A percentile compares a stretch with the other conserved stretches of the same genome.
Conservation (phyloP, 805 yeast genomes). For the Spathaspora hagerdaliae region DNA sequence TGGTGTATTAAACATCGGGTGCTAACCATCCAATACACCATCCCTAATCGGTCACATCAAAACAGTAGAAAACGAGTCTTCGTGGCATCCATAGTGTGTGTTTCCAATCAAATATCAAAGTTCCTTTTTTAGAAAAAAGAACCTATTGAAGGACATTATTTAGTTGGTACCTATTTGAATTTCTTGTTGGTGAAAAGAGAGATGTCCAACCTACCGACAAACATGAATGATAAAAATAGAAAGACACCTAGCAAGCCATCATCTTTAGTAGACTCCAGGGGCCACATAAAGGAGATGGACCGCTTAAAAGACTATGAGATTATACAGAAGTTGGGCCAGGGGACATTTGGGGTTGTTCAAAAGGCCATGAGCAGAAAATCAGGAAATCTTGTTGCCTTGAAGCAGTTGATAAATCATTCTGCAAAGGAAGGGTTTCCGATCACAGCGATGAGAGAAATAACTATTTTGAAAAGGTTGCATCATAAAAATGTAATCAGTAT, state of each 20-base stretch:
- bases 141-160: too few relatives aligned
- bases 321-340: conserved; percentile 39
- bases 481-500: conserved; percentile 74
- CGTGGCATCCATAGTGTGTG: too few relatives aligned
- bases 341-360: conserved; percentile 69
- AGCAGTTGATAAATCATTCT: conserved; percentile 74
- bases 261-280: not conserved
- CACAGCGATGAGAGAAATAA: conserved; percentile 90
- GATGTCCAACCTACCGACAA: too few relatives aligned
- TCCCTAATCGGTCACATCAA: too few relatives aligned
- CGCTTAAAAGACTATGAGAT: conserved; percentile 27
- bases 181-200: too few relatives aligned
- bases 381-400: conserved; percentile 73
- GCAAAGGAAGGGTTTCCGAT: conserved; percentile 85
- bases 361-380: conserved; percentile 62
- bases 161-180: too few relatives aligned
- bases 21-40: too few relatives aligned
- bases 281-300: conserved; percentile 20
- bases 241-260: not conserved
- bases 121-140: too few relatives aligned
- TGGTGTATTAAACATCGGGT: too few relatives aligned
- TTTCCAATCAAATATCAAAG: too few relatives aligned
- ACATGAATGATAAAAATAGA: too few relatives aligned
- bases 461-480: conserved; percentile 65
- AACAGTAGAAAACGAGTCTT: too few relatives aligned